Evolutionary conservation across 768 basidiomycete genomes (phyloP), one percentile per base, ranked within the genome.

Genomic region (Hypsizygus marmoreus): DNA sequence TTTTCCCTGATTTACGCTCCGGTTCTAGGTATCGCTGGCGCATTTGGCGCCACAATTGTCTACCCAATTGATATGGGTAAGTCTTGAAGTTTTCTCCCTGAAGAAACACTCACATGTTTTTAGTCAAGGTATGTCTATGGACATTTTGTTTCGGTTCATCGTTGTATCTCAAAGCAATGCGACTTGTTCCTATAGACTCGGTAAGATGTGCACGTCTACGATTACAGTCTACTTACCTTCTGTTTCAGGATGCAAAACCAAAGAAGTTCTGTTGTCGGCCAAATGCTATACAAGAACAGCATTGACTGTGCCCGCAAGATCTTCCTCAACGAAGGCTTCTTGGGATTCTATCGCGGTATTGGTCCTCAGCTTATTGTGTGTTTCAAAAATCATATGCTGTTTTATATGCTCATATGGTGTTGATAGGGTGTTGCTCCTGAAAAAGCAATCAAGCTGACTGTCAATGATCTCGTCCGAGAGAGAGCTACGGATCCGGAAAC

Each of bases 381-480:
- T 65, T n/a, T 25, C 22, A 12, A 11, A 19, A 11, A 14, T 29
- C 17, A 22, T 45, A 30, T 0, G 23, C 38, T 22, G 4, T 29
- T 29, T 28, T 29, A 29, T 47, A 34, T 50, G 22, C 45, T 29
- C 23, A 32, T 17, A n/a, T n/a, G n/a, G n/a, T 28, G 11, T 25
- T 36, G 41, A 37, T 52, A 95, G 92, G 93, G 93, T 49, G 91
- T 97, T 38, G 93, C 93, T 25, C 93, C 93, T 9, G 93, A 97
- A 67, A 97, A 97, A 72, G 97, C 97, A 9, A 97, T 99, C 68
- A 99, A 99, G 65, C 70, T 99, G 50, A 97, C 97, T 2, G 88
- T 99, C 37, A 98, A 97, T 70, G 95, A 97, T 61, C 69, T 95
- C 44, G 76, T 99, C 17, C 84, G 97, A 25, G 75, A 80, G 19